Evolutionary conservation across 2,329 filamentous ascomycete species (phyloP), one percentile per base, ranked within the genome.

Genomic region (Exophiala spinifera): DNA sequence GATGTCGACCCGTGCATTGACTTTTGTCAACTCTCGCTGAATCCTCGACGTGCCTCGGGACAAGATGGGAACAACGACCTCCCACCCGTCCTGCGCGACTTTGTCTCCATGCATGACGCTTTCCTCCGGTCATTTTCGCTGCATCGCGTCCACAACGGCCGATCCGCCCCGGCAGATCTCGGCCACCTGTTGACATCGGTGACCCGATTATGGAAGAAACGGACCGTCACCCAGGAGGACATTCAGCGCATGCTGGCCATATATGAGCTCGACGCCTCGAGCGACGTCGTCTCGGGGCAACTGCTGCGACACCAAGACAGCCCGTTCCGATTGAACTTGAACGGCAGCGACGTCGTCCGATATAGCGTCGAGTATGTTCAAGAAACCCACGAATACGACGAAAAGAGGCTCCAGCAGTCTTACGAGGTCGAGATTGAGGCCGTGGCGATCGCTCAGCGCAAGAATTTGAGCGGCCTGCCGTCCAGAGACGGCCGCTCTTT

Each of bases 161-260:
- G 74, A 25, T 74, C 77, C 44, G 76, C 81, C 0, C 84, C 88
- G 0, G 80, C 84, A 20, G 85, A 89, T 63, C 69, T 90, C 42
- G 75, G 78, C 33, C 73, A 77, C 25, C 75, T 91, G 33, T 77
- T 80, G 31, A 82, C 82, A 8, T 78, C 83, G 53, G 76, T 89
- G 37, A 81, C 86, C 11, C 79, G 83, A 60, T 75, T 85, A 34
- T 91, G 87, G 87, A 85, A 86, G 55, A 89, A 87, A 72, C 79
- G 86, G 28, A 77, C 78, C 53, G 85, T 90, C 14, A 80, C 77
- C 0, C 71, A 80, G 0, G 80, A 83, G 37, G 87, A 91, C 63
- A 74, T 91, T 45, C 82, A 83, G 57, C 77, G 81, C 57, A 81
- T 85, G 59, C 70, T 91, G 19, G 86, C 85, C 46, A 72, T 90